Evolutionary conservation across 306 rosid species (phyloP).

Genomic region (Boehmeria nivea): DNA sequence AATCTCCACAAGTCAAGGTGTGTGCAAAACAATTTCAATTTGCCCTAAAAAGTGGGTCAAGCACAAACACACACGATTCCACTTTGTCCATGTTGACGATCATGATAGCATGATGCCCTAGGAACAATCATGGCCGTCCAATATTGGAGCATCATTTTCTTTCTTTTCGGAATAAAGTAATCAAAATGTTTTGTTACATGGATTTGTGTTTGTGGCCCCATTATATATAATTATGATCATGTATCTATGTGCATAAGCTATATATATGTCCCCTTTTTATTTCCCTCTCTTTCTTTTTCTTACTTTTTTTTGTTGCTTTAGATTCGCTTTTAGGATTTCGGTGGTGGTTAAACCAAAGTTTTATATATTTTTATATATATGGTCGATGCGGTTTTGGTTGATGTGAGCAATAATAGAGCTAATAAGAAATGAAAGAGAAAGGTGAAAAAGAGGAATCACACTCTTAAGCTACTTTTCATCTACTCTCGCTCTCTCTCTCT

Average conservation of each 20-base stretch:
- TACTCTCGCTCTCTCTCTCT: conserved; percentile 31
- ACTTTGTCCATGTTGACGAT: neutral
- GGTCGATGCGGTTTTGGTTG: conserved; percentile 46
- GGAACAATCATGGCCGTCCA: conserved; percentile 12
- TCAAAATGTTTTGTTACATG: conserved; percentile 1
- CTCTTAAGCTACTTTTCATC: conserved; percentile 42
- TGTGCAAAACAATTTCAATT: conserved; percentile 14
- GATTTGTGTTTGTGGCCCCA: conserved; percentile 19
- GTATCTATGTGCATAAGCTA: neutral
- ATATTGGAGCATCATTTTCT: neutral
- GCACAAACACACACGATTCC: conserved; percentile 57
- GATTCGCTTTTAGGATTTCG: conserved; percentile 30
- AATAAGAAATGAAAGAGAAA: conserved; percentile 35
- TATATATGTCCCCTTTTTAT: neutral
- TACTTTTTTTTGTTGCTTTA: conserved; percentile 28
- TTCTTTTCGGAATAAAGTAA: conserved; percentile 16
- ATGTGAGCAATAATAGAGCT: conserved; percentile 48
- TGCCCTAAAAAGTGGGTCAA: conserved; percentile 53
- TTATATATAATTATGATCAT: neutral
- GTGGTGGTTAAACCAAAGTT: conserved; percentile 43
- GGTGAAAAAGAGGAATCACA: conserved; percentile 38
- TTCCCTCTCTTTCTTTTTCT: neutral
- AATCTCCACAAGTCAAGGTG: conserved; percentile 54
- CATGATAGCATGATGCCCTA: neutral
- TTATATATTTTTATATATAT: neutral